These are phyloP conservation scores for Pilasporangium apinafurcum DNA, from an alignment of 352 stramenopile species.

Conservation along the genomic window DNA sequence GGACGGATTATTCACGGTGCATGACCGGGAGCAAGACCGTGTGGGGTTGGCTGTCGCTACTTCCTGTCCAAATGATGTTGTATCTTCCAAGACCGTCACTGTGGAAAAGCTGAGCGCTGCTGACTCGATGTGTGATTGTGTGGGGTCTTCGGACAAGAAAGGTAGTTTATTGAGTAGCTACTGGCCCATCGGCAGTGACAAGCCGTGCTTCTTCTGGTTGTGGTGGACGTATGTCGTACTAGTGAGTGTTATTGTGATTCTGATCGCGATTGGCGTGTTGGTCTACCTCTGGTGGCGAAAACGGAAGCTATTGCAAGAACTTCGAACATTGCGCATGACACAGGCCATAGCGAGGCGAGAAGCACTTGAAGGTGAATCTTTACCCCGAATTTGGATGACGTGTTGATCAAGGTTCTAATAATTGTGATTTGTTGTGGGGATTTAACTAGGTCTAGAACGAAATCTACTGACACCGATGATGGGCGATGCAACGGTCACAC, in stretches of 20 bases:
- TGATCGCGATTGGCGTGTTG: constrained; percentile 39
- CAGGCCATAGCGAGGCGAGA: too few relatives aligned
- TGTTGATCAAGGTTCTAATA: too few relatives aligned
- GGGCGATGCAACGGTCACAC: too few relatives aligned
- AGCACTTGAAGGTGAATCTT: too few relatives aligned
- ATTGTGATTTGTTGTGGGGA: too few relatives aligned
- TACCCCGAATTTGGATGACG: too few relatives aligned
- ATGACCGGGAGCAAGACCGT: constrained; percentile 50
- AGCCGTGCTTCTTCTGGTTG: constrained; percentile 81
- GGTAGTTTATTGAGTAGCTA: constrained; percentile 56
- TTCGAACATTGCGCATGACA: too few relatives aligned
- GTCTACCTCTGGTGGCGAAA: constrained; percentile 47
- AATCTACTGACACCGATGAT: too few relatives aligned
- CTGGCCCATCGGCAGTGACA: constrained; percentile 42
- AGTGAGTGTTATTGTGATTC: constrained; percentile 41
- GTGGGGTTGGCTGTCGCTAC: constrained; percentile 60
- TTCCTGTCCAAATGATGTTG: constrained; percentile 68
- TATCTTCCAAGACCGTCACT: constrained; percentile 58
- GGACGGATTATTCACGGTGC: constrained; percentile 78
- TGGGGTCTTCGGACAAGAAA: constrained; percentile 48
- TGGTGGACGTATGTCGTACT: constrained; percentile 88
- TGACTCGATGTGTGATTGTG: constrained; percentile 60
- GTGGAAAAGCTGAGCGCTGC: constrained; percentile 24
- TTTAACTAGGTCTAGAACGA: too few relatives aligned
- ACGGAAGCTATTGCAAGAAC: constrained; percentile 35